Evolutionary conservation across 495 filamentous ascomycete genomes (phyloP).

Genomic region (Penicillium bialowiezense): DNA sequence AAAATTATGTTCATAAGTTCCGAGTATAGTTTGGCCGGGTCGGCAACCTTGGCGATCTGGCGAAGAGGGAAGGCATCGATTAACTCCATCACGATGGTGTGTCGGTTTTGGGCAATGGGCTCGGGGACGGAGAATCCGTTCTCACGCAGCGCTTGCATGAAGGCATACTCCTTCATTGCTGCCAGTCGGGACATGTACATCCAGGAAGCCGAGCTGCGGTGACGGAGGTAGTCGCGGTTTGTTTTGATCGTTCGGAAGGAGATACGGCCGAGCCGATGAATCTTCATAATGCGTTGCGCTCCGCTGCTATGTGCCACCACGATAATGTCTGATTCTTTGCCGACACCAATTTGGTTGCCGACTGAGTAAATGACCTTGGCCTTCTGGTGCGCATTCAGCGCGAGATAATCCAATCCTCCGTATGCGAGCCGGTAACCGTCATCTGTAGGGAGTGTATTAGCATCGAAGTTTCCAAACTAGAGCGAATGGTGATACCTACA

Average conservation of each 20-base stretch:
- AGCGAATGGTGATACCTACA: constrained; percentile 58
- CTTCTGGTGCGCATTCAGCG: constrained; percentile 82
- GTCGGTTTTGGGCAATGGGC: constrained; percentile 80
- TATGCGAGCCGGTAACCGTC: constrained; percentile 97
- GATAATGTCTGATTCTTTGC: constrained; percentile 96
- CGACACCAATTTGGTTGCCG: constrained; percentile 91
- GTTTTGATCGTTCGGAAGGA: constrained; percentile 95
- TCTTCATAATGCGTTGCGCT: constrained; percentile 76
- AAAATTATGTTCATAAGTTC: constrained; percentile 87
- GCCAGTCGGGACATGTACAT: constrained; percentile 96
- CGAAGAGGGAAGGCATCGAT: constrained; percentile 87
- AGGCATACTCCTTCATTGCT: constrained; percentile 86
- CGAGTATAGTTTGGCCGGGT: constrained; percentile 78
- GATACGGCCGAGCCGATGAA: constrained; percentile 91
- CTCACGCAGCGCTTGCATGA: constrained; percentile 80
- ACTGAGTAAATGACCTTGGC: constrained; percentile 79
- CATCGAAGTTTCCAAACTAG: too few species aligned
- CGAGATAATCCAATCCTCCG: constrained; percentile 94
- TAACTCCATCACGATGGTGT: constrained; percentile 93
- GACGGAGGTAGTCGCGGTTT: constrained; percentile 92
- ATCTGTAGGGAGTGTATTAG: constrained; percentile 44
- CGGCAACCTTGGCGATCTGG: constrained; percentile 73
- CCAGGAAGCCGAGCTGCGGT: constrained; percentile 77
- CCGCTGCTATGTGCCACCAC: constrained; percentile 71
- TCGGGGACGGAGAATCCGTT: constrained; percentile 87